Percentiles rank a stretch among this genome's conserved stretches.
phyloP scores from a whole-genome alignment of 331 rosid genomes.

The Rhamnella rubrinervis region DNA sequence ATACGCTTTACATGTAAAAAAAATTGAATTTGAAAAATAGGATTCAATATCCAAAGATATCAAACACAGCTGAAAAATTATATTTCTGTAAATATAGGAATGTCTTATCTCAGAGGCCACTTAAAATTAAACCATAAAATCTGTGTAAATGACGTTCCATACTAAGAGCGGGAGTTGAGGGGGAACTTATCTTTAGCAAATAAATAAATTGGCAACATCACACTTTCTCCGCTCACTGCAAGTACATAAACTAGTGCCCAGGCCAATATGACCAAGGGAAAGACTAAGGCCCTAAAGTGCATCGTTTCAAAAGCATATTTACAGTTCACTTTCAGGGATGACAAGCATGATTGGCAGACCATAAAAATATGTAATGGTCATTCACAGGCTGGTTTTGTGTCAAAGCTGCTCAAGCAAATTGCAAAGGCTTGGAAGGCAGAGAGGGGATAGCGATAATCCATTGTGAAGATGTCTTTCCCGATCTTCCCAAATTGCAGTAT shows the following conservation, averaged over 20 bases:
- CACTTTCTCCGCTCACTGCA: slow-evolving; percentile 17
- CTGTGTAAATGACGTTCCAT: slow-evolving; percentile 9
- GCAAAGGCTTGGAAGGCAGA: slow-evolving; percentile 96
- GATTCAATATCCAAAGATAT: neutral
- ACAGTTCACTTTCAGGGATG: slow-evolving; percentile 36
- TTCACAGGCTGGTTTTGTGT: slow-evolving; percentile 93
- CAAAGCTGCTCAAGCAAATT: slow-evolving; percentile 86
- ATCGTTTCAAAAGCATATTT: slow-evolving; percentile 33
- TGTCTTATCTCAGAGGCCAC: neutral
- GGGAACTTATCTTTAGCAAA: slow-evolving; percentile 23
- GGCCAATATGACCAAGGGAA: slow-evolving; percentile 25
- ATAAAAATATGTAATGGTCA: slow-evolving; percentile 33
- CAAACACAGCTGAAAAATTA: neutral
- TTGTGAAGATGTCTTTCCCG: slow-evolving; percentile 85
- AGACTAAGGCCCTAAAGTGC: slow-evolving; percentile 23
- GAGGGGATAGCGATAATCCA: slow-evolving; percentile 93
- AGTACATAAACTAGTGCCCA: slow-evolving; percentile 29
- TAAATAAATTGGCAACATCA: slow-evolving; percentile 27
- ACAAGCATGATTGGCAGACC: slow-evolving; percentile 17
- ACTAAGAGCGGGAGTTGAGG: slow-evolving; percentile 16
- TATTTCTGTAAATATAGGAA: neutral
- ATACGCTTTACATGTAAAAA: neutral
- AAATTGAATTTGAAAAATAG: neutral
- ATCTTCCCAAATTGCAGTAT: slow-evolving; percentile 84
- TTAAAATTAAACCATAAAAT: neutral